Conservation (phyloP, 108 stramenopile species). For the Epithemia pelagica region DNA sequence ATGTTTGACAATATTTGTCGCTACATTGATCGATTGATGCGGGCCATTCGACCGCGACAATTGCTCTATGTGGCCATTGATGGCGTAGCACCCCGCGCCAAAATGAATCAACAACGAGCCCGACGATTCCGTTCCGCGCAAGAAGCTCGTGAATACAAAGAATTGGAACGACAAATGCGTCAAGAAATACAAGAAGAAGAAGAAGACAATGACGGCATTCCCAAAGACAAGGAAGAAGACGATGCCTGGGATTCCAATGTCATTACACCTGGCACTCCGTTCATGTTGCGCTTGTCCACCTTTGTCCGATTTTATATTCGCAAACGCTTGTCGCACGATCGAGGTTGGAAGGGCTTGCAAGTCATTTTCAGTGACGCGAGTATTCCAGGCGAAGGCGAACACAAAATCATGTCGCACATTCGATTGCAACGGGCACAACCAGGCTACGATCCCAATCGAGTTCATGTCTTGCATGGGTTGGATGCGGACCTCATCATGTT, state of each 20-base stretch:
- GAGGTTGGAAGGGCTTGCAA: slow-evolving; percentile 84
- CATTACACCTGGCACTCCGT: slow-evolving; percentile 98
- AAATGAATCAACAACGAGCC: slow-evolving; percentile 96
- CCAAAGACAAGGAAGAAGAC: slow-evolving; percentile 61
- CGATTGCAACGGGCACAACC: slow-evolving; percentile 87
- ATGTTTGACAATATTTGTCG: slow-evolving; percentile 95
- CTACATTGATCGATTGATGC: slow-evolving; percentile 83
- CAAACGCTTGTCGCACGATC: slow-evolving; percentile 83
- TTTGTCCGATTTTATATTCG: slow-evolving; percentile 89
- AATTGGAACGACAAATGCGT: slow-evolving; percentile 77
- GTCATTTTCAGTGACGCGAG: slow-evolving; percentile 95
- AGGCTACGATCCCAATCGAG: slow-evolving; percentile 93
- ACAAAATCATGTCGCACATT: slow-evolving; percentile 96
- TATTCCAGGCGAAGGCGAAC: slow-evolving; percentile 98
- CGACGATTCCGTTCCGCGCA: slow-evolving; percentile 95
- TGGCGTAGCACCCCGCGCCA: slow-evolving; percentile 98
- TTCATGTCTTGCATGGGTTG: slow-evolving; percentile 94
- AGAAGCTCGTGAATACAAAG: slow-evolving; percentile 86
- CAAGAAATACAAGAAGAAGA: slow-evolving; percentile 27
- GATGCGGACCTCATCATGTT: slow-evolving; percentile 99
- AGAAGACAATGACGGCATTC: slow-evolving; percentile 23
- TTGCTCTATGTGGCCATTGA: slow-evolving; percentile 93
- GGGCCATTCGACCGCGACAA: slow-evolving; percentile 79
- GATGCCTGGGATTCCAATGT: slow-evolving; percentile 92
- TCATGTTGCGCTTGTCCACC: slow-evolving; percentile 87